Evolutionary conservation across 148 eudicot species (phyloP), one percentile per base, ranked within the genome.

Genomic region (Limonium bicolor): DNA sequence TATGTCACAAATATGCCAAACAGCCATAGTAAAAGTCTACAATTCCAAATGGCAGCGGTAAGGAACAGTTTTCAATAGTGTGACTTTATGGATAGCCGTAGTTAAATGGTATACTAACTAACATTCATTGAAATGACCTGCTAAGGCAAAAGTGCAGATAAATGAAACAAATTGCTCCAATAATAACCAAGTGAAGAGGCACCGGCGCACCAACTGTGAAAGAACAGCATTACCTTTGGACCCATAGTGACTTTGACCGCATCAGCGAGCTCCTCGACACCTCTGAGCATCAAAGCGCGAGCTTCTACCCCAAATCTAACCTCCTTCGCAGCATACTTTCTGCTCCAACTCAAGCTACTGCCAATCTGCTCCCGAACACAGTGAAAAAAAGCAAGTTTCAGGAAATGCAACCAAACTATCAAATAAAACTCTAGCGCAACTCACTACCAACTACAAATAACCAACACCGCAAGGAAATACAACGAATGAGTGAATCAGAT

Each of bases 231-330:
- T 36, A 90, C 97, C 93, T 87, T 81, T 3, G 99, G 99, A 4
- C 99, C 99, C 95, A 90, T 85, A n/a, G 99, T 90, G 16, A 90
- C 95, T 85, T 32, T 78, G 36, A 90, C 99, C 19, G 99, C 95
- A 73, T 90, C 95, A 19, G 93, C 88, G 6, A 90, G 95, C 53
- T 76, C 84, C 61, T 85, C 93, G 27, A 90, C 87, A 52, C 99
- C 99, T 41, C 40, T 73, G 4, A 90, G 85, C 99, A 90, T 85
- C 25, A 59, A 56, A 36, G 73, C 76, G 25, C 99, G 78, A 5
- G 95, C 88, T 41, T 85, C 93, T 8, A 73, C 87, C 16, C 99
- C 99, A 44, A 90, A 90, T 50, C 63, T 78, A 9, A 90, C 59
- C 33, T 85, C 99, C 54, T 90, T 90, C 12, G 99, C 99, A 0